Conservation (phyloP, 805 yeast genomes). For the Monosporozyma aquatica region DNA sequence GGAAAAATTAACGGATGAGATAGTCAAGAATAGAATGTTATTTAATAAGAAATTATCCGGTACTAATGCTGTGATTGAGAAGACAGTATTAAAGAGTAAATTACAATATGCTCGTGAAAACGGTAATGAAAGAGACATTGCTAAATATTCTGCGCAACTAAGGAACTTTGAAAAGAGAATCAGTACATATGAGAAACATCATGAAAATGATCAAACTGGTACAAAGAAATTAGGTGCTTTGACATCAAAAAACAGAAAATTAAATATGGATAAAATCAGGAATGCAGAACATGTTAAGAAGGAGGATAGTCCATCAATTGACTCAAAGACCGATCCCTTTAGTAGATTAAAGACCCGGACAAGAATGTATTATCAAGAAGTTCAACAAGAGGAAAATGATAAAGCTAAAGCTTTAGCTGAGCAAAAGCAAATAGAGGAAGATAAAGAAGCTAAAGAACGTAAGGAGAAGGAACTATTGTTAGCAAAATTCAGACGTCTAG, state of each 20-base stretch:
- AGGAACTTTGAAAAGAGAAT: constrained; percentile 34
- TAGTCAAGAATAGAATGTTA: constrained; percentile 63
- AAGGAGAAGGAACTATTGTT: constrained; percentile 39
- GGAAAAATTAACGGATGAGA: constrained; percentile 64
- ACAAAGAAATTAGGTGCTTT: constrained; percentile 53
- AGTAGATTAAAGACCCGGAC: constrained; percentile 83
- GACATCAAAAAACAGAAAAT: constrained; percentile 75
- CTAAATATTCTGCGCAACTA: constrained; percentile 40
- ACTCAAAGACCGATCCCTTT: constrained; percentile 66
- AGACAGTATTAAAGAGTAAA: constrained; percentile 63
- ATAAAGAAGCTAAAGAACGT: constrained; percentile 35
- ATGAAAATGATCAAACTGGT: constrained; percentile 34
- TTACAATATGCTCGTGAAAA: constrained; percentile 65
- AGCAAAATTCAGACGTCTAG: constrained; percentile 49
- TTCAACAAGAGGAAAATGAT: constrained; percentile 48
- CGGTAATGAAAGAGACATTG: constrained; percentile 36
- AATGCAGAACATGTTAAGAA: constrained; percentile 66
- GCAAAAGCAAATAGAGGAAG: constrained; percentile 34
- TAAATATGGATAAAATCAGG: constrained; percentile 68
- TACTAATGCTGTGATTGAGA: constrained; percentile 67
- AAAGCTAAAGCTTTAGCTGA: constrained; percentile 48
- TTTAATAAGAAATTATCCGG: constrained; percentile 51
- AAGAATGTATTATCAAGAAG: constrained; percentile 59
- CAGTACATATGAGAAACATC: constrained; percentile 31
- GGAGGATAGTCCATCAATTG: constrained; percentile 25